Base-by-base conservation (phyloP, 2,329 filamentous ascomycete genomes). In the Alternaria infectoria region DNA sequence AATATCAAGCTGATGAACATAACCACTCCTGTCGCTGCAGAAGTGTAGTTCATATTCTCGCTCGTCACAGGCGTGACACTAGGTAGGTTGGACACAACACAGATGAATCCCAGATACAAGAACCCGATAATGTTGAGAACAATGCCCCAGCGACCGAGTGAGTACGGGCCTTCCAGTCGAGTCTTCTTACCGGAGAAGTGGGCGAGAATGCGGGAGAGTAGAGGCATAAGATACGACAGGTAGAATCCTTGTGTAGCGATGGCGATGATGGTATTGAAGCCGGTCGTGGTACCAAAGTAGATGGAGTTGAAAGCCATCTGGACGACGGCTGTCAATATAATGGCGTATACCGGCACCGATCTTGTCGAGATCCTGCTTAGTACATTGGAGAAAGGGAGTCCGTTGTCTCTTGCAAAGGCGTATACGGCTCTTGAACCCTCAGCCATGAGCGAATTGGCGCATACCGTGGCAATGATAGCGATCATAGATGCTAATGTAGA, bases 161-260 rank as follows among this genome's bases (percentile, higher is more conserved):
- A 83, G 54, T 84, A 83, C 0, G 82, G 80, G 0, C 82, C 80
- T 3, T 81, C 79, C 9, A 86, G 79, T 5, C 77, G 65, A 17
- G 81, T 82, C 30, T 81, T 78, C 36, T 82, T 78, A 23, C 81
- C 80, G 10, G 76, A 78, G 57, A 84, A 77, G 62, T 82, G 82
- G 9, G 82, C 82, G 25, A 85, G 77, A 23, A 88, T 79, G 45
- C 86, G 83, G 12, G 82, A 82, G 17, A 86, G 72, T 0, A 88
- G 79, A 0, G 86, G 85, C 77, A 87, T 84, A 11, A 86, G 84
- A 68, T 88, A 88, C 0, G 86, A 88, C 1, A 88, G 78, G 67
- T 88, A 88, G 67, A 88, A 88, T 0, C 86, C 87, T 64, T 86
- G 82, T 0, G 86, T 88, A 0, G 86, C 82, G 57, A 88, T 87